Percentiles rank a stretch among this genome's conserved stretches.
These are phyloP conservation scores for Solanum okadae DNA, from an alignment of 257 asterid species.

Conservation along the genomic window DNA sequence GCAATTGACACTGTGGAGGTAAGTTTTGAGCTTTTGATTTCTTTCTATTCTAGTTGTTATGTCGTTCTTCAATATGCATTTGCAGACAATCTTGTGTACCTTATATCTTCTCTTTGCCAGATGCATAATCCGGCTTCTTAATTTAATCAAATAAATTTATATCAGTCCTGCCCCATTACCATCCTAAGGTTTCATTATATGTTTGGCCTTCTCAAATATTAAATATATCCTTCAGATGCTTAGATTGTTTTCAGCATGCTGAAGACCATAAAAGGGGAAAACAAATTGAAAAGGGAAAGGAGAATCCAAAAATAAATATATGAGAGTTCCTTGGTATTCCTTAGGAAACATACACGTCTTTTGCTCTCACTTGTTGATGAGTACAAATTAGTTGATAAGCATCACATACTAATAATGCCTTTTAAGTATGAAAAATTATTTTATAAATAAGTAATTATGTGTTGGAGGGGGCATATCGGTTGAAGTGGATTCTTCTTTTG, in stretches of 20 bases:
- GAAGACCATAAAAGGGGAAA: neutral
- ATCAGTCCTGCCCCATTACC: neutral
- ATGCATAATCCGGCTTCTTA: neutral
- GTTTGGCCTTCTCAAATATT: neutral
- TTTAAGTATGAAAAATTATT: neutral
- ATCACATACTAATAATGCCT: neutral
- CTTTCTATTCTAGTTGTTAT: neutral
- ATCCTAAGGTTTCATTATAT: neutral
- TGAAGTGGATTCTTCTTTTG: no score
- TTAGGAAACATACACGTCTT: neutral
- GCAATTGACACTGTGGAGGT: conserved; percentile 99
- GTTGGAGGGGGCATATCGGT: neutral
- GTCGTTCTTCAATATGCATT: neutral
- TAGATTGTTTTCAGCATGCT: neutral
- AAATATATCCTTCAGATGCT: neutral
- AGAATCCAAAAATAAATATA: neutral
- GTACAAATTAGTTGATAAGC: neutral
- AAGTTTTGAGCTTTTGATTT: neutral
- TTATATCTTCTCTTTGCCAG: neutral
- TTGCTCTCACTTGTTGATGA: neutral
- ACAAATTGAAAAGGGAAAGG: neutral
- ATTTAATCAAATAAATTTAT: neutral
- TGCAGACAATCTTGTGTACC: neutral
- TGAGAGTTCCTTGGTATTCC: neutral
- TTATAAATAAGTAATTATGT: neutral